Conservation (phyloP, 192 early-diverging fungal species). For the Backusella circina region DNA sequence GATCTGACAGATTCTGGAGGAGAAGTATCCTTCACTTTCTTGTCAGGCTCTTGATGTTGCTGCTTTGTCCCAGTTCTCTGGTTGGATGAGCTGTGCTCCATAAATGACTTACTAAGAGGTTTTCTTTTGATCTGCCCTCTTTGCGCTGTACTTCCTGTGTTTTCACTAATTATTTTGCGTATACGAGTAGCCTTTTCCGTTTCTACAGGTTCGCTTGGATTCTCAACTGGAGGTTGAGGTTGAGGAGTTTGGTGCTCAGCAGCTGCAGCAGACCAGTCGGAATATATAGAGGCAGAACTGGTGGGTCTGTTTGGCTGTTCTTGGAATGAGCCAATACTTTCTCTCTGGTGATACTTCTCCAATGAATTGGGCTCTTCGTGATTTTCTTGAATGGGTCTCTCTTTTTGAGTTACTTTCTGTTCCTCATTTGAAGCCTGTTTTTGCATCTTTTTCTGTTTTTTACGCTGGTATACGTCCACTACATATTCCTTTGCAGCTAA, state of each 20-base stretch:
- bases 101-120: constrained; percentile 5
- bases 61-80: background rate
- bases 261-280: background rate
- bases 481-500: constrained; percentile 19
- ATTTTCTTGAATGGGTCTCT: background rate
- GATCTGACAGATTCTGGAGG: background rate
- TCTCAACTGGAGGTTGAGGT: background rate
- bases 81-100: background rate
- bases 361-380: background rate
- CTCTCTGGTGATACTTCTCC: background rate
- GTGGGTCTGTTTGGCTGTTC: background rate
- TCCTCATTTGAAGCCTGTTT: background rate
- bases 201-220: background rate
- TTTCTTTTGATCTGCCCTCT: constrained; percentile 12
- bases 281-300: background rate
- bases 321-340: background rate
- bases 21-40: background rate
- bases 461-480: background rate
- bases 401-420: background rate
- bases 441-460: background rate
- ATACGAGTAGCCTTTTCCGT: background rate
- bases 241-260: background rate
- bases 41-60: background rate
- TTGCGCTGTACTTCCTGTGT: constrained; percentile 2
- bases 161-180: background rate